These are phyloP conservation scores for Kodamaea fungicola DNA, from an alignment of 1,139 yeast species.

Conservation along the genomic window DNA sequence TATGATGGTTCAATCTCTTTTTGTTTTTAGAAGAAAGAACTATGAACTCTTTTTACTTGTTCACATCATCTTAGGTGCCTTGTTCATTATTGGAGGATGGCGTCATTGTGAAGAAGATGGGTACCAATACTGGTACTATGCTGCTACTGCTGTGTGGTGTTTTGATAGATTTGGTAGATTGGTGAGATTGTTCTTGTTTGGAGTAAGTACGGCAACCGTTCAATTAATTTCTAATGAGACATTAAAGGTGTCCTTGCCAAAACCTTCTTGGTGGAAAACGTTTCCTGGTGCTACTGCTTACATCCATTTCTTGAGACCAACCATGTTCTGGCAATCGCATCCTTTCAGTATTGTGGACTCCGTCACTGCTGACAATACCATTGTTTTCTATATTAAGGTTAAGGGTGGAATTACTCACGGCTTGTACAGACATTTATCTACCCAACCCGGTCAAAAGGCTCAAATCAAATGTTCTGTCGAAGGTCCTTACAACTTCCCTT, in stretches of 20 bases:
- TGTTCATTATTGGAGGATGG: conserved; percentile 59
- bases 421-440: conserved; percentile 37
- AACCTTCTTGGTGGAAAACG: conserved; percentile 39
- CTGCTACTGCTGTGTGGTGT: conserved; percentile 62
- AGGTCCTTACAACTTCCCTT: conserved; percentile 40
- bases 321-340: conserved; percentile 55
- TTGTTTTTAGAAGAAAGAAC: conserved; percentile 48
- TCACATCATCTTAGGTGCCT: conserved; percentile 57
- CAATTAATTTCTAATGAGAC: conserved; percentile 47
- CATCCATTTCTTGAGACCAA: conserved; percentile 36
- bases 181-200: conserved; percentile 46
- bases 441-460: conserved; percentile 43
- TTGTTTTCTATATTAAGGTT: conserved; percentile 34
- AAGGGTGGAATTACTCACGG: conserved; percentile 38
- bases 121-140: conserved; percentile 44
- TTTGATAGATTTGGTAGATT: conserved; percentile 56
- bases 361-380: conserved; percentile 24
- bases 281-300: conserved; percentile 39
- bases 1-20: conserved; percentile 46
- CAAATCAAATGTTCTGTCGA: conserved; percentile 32
- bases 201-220: conserved; percentile 47
- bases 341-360: conserved; percentile 51
- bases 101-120: conserved; percentile 48
- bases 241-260: conserved; percentile 32
- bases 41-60: conserved; percentile 62